Percentiles rank a stretch among this genome's conserved stretches.
phyloP scores from a whole-genome alignment of 495 filamentous ascomycete genomes.

The Astrothelium macrocarpum region DNA sequence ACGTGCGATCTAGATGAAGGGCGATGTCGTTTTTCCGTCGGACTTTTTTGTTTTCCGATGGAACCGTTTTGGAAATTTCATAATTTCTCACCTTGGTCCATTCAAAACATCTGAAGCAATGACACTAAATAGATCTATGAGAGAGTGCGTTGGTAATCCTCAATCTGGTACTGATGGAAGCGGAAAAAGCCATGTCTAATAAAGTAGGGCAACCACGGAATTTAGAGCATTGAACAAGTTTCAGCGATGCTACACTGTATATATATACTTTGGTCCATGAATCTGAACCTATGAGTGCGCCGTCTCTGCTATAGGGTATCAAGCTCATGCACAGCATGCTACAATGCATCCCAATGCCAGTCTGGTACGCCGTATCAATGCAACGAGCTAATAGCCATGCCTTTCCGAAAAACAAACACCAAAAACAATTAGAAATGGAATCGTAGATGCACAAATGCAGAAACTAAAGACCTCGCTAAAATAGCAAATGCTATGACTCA shows the following conservation, averaged over 20 bases:
- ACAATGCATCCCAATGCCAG: neutral
- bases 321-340: neutral
- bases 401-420: neutral
- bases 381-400: neutral
- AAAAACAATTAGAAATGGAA: neutral
- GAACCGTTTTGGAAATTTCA: too few species aligned
- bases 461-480: neutral
- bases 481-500: neutral
- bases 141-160: too few species aligned
- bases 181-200: too few species aligned
- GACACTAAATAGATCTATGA: too few species aligned
- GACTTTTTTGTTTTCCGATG: too few species aligned
- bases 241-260: too few species aligned
- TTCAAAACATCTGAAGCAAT: too few species aligned
- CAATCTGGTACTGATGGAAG: too few species aligned
- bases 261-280: neutral
- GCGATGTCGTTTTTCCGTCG: too few species aligned
- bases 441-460: neutral
- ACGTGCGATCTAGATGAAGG: neutral
- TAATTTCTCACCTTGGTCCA: too few species aligned
- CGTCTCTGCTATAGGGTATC: neutral
- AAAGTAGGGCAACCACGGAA: too few species aligned
- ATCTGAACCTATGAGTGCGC: too few species aligned
- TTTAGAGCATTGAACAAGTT: neutral
- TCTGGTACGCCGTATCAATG: neutral